Conservation (phyloP, 2,329 filamentous ascomycete genomes). For the Coniochaeta hoffmannii region DNA sequence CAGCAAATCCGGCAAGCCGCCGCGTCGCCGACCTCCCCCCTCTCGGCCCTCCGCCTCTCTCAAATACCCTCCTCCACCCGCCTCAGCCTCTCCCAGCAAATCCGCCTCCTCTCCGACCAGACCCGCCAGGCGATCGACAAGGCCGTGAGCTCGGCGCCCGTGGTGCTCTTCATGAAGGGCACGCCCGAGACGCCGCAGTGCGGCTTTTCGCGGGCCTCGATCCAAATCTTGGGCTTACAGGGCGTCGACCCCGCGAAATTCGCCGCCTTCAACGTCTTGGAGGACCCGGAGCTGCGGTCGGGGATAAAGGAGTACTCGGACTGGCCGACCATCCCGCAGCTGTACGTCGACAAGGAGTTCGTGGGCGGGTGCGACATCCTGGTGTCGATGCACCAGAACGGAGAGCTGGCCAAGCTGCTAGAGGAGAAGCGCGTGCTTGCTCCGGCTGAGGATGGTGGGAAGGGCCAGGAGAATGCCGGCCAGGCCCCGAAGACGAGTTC, state of each 20-base stretch:
- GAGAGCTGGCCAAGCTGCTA: slow-evolving; percentile 82
- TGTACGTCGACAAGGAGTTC: slow-evolving; percentile 94
- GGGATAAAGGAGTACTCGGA: slow-evolving; percentile 99
- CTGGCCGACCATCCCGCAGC: slow-evolving; percentile 96
- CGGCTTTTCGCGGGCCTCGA: slow-evolving; percentile 85
- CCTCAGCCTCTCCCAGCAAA: slow-evolving; percentile 22
- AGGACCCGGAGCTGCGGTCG: slow-evolving; percentile 81
- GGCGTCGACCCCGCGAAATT: slow-evolving; percentile 95
- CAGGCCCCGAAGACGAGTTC: no score
- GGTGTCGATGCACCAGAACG: slow-evolving; percentile 94
- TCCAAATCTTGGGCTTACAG: slow-evolving; percentile 91
- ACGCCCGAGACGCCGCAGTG: slow-evolving; percentile 77
- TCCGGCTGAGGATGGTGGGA: slow-evolving; percentile 34
- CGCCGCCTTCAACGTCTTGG: slow-evolving; percentile 94
- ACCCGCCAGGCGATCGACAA: slow-evolving; percentile 82
- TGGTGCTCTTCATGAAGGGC: slow-evolving; percentile 94
- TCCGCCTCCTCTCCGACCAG: slow-evolving; percentile 71
- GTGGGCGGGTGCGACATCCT: slow-evolving; percentile 96
- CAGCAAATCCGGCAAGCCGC: background rate
- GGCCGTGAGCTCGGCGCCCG: slow-evolving; percentile 77
- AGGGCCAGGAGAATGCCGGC: no score
- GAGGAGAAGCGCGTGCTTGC: slow-evolving; percentile 87
- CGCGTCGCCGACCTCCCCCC: background rate
- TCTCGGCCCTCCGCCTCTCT: background rate
- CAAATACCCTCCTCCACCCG: background rate